Conservation (phyloP, 345 rosid species). For the Hypericum perforatum region DNA sequence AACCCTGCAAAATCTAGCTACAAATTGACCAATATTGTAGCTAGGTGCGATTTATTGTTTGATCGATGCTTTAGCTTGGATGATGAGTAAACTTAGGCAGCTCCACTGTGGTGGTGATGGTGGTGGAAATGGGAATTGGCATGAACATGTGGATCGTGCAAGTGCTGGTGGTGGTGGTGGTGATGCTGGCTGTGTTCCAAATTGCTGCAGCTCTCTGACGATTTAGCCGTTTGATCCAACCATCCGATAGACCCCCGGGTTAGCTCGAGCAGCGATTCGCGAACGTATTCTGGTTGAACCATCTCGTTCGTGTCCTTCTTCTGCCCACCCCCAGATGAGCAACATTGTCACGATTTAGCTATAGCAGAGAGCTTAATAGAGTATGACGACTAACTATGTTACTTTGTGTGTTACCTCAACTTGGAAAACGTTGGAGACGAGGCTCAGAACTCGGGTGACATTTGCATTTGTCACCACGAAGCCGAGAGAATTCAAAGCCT, state of each 20-base stretch:
- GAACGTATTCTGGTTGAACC: conserved; percentile 69
- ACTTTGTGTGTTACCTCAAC: conserved; percentile 70
- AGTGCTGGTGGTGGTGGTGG: conserved; percentile 24
- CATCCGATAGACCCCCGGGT: conserved; percentile 42
- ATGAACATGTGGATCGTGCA: conserved; percentile 23
- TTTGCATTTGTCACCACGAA: conserved; percentile 79
- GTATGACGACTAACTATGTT: not conserved
- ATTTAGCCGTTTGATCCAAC: conserved; percentile 40
- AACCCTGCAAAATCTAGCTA: too few relatives aligned
- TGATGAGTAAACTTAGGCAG: not conserved
- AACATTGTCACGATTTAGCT: not conserved
- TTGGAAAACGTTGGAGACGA: conserved; percentile 78
- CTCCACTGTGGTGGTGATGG: not conserved
- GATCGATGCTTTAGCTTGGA: too few relatives aligned
- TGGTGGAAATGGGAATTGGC: conserved; percentile 27
- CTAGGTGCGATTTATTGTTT: too few relatives aligned
- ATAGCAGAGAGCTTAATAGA: not conserved
- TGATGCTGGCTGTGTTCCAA: conserved; percentile 32
- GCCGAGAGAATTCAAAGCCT: conserved; percentile 77
- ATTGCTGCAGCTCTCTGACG: conserved; percentile 27
- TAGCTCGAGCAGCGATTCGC: conserved; percentile 70
- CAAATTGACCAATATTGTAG: too few relatives aligned
- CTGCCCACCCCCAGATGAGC: conserved; percentile 27
- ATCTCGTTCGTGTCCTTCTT: conserved; percentile 53
- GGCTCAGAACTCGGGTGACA: conserved; percentile 60